phyloP scores from a whole-genome alignment of 2,329 filamentous ascomycete species.

The Fusarium proliferatum region DNA sequence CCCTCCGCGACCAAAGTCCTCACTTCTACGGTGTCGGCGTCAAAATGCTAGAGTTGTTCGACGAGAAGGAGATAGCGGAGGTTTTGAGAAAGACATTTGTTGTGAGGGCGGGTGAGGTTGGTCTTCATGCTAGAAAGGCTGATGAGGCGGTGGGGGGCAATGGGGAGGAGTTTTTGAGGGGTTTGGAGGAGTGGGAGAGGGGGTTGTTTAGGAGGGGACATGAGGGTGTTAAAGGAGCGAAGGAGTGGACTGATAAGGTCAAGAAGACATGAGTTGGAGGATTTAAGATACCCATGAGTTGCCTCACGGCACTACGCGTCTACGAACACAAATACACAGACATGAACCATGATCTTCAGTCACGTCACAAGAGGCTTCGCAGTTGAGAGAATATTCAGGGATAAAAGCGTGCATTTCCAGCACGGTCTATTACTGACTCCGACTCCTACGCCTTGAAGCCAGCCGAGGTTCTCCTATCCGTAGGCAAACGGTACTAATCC shows the following conservation, averaged over 20 bases:
- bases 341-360: neutral
- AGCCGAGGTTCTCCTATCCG: conserved; percentile 36
- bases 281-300: conserved; percentile 40
- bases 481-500: conserved; percentile 44
- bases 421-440: conserved; percentile 43
- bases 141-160: conserved; percentile 69
- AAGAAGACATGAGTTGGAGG: conserved; percentile 47
- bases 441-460: conserved; percentile 45
- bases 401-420: conserved; percentile 45
- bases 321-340: conserved; percentile 5
- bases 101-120: conserved; percentile 81
- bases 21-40: conserved; percentile 91
- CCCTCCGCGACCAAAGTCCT: conserved; percentile 82
- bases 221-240: conserved; percentile 76
- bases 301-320: conserved; percentile 27
- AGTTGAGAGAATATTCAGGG: neutral
- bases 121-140: conserved; percentile 88
- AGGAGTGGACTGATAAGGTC: conserved; percentile 75
- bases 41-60: conserved; percentile 89
- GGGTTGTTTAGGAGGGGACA: conserved; percentile 78
- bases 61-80: conserved; percentile 81
- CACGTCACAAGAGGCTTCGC: neutral
- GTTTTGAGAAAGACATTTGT: conserved; percentile 84
- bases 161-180: conserved; percentile 84
- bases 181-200: conserved; percentile 91